phyloP scores from a whole-genome alignment of 257 asterid genomes.

The Echites panduratus region DNA sequence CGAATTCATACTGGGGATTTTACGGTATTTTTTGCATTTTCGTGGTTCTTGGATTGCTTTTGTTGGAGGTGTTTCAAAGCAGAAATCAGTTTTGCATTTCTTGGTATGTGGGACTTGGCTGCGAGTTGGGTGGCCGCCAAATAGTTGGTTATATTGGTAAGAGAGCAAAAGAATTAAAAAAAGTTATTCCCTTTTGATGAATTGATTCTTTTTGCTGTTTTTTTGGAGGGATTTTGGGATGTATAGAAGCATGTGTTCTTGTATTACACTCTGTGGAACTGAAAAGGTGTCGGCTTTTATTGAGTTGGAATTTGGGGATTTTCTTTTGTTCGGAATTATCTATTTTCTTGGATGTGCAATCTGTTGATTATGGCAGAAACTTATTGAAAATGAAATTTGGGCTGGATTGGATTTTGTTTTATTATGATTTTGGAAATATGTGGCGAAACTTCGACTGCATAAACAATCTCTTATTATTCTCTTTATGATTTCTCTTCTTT shows the following conservation, averaged over 20 bases:
- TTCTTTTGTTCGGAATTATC: neutral
- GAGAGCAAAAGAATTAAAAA: neutral
- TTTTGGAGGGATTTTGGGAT: neutral
- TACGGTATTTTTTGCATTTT: neutral
- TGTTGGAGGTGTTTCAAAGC: neutral
- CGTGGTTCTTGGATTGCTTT: neutral
- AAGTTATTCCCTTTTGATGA: neutral
- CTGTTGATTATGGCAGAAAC: neutral
- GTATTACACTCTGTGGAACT: neutral
- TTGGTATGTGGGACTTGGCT: neutral
- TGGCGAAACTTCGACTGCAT: neutral
- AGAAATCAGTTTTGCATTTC: neutral
- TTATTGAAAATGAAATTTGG: neutral
- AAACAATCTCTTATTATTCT: neutral
- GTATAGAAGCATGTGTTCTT: neutral
- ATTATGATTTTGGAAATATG: constrained; percentile 3
- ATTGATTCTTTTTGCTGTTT: neutral
- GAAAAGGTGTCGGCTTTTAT: neutral
- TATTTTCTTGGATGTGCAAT: neutral
- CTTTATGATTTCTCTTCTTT: neutral
- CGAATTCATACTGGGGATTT: neutral
- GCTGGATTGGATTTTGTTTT: neutral
- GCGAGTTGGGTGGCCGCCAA: neutral
- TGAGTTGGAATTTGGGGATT: constrained; percentile 3
- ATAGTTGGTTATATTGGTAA: neutral